Base-by-base conservation (phyloP, 2,329 filamentous ascomycete species). In the Aspergillus sp. region DNA sequence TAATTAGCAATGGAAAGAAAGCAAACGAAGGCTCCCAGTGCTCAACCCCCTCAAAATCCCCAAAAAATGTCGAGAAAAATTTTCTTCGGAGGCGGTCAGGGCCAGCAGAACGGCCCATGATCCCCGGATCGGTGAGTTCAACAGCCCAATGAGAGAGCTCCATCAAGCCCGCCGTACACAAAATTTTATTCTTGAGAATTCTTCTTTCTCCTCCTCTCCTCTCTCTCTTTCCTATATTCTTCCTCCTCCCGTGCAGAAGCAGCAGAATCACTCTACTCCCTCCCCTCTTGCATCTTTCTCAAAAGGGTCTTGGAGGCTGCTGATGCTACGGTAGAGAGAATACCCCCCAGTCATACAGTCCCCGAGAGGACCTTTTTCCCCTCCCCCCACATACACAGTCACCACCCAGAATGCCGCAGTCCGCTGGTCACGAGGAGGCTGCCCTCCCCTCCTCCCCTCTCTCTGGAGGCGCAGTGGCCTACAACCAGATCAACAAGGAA, bases 241-340 rank as follows among this genome's bases (percentile, higher is more conserved):
- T 63, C 62, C 61, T 66, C 67, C 49, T 63, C 63, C 69, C 61
- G 67, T 71, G 71, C 71, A 64, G 66, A 68, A 69, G 69, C 67
- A 67, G 66, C 67, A 65, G 59, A 63, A 63, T 65, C 57, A 66
- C 60, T 58, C 39, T 53, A 50, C 55, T 63, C 53, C 58, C 59
- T 55, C 57, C 32, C 61, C 55, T 63, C 61, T 51, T 38, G 58
- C 63, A 61, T 61, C 43, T 30, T 54, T 55, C 47, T 50, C 53
- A 58, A 59, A 58, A 66, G 63, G 65, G 64, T 72, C 66, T 69
- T 68, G 69, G 63, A 72, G 67, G 65, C 70, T 69, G 70, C 72
- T 72, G 66, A 76, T 77, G 76, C 71, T 74, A 74, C 70, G 71
- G 68, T 76, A 75, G 72, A 77, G 70, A 67, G 67, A 70, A 61